Base-by-base conservation (phyloP, 169 alveolate species). In the Plasmodium inui region DNA sequence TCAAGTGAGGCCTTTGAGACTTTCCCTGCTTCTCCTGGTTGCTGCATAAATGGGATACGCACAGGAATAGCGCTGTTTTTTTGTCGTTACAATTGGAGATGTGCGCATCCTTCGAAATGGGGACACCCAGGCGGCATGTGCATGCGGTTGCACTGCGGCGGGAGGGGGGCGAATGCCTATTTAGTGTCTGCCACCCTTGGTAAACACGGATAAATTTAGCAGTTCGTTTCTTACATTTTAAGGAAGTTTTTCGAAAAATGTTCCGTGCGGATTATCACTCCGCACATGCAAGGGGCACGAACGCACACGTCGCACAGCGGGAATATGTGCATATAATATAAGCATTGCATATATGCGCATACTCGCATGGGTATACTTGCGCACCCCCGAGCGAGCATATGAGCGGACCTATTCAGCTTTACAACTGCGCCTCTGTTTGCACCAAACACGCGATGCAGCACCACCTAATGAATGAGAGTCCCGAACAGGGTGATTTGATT, bases 1-100 rank as follows among this genome's bases (percentile, higher is more conserved):
- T 98, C 9, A 76, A 82, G 37, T 94, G 71, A 30, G 39, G 67
- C 34, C n/a, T 81, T 81, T 12, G 39, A 14, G 41, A 74, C 61
- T 86, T 32, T 19, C 44, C 79, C 67, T 9, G 22, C 44, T 44
- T n/a, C 70, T 41, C 41, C 81, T 41, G 55, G 17, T 70, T 28
- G 22, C 12, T 17, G 55, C 37, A 32, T 19, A 44, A 79, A 79
- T 41, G 70, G 55, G 41, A 5, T 26, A 26, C 14, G 8, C 37
- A 67, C 37, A 28, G 76, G 37, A 67, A 67, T n/a, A 67, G n/a
- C 76, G 37, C 39, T 26, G 41, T 28, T 67, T 19, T 61, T 67
- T 67, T 67, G 37, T 67, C n/a, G 76, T 37, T 67, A 67, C 30
- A 67, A 1, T 67, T 1, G 37, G 37, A 26, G 37, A 19, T 67